Evolutionary conservation across 371 early-diverging fungal genomes (phyloP).

Genomic region (Entomophthora muscae): DNA sequence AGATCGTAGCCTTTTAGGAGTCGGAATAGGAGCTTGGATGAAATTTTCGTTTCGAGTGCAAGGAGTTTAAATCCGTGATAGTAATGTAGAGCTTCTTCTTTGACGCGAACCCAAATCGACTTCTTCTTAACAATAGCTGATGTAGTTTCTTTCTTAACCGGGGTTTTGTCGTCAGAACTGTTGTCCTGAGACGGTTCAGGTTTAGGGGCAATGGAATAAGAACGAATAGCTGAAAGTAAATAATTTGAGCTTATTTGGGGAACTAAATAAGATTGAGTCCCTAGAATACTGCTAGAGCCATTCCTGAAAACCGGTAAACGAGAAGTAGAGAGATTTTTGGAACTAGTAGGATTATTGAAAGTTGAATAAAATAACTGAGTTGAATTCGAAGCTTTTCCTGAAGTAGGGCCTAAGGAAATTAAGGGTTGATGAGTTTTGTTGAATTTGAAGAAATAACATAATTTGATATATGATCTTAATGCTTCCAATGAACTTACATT

Average conservation of each 20-base stretch:
- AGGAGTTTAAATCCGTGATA: slow-evolving; percentile 90
- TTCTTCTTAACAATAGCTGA: slow-evolving; percentile 30
- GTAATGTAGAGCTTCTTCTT: slow-evolving; percentile 82
- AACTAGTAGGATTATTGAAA: not conserved
- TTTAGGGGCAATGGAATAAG: not conserved
- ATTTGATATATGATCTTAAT: not conserved
- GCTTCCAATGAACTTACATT: not conserved
- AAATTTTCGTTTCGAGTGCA: slow-evolving; percentile 74
- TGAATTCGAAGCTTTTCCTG: not conserved
- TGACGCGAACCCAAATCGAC: slow-evolving; percentile 57
- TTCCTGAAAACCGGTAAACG: not conserved
- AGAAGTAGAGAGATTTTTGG: not conserved
- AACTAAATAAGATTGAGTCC: not conserved
- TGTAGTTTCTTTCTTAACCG: slow-evolving; percentile 9
- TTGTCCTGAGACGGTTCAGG: not conserved
- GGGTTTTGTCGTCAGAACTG: not conserved
- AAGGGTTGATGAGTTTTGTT: not conserved
- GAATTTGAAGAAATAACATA: not conserved
- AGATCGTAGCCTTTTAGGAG: slow-evolving; percentile 58
- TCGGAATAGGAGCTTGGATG: slow-evolving; percentile 58
- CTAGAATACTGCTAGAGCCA: too few relatives aligned
- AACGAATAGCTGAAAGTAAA: not conserved
- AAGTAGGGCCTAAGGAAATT: not conserved
- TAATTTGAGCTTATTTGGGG: not conserved
- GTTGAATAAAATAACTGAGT: not conserved